Percentiles rank a stretch among this genome's conserved stretches.
Evolutionary conservation across 75 land plant species (phyloP).

Genomic region (Selaginella tamariscina): DNA sequence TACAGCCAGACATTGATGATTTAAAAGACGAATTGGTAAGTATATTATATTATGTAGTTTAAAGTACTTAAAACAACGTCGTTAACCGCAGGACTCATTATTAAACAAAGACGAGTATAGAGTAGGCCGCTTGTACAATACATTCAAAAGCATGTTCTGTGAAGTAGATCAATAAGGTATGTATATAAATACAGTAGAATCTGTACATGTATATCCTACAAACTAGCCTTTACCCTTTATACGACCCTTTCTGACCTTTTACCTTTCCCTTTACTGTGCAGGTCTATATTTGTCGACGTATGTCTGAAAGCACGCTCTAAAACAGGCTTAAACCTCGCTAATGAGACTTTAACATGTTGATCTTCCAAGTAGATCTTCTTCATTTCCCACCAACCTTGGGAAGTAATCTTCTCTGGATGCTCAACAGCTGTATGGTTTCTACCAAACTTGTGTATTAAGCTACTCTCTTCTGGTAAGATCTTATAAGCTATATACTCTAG

Average conservation of each 20-base stretch:
- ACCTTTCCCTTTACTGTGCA: no score
- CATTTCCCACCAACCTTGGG: slow-evolving; percentile 14
- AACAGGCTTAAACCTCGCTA: background rate
- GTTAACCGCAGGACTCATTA: no score
- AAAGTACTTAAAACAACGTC: no score
- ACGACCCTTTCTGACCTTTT: no score
- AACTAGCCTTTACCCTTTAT: no score
- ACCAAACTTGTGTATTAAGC: background rate
- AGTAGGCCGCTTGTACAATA: no score
- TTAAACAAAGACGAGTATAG: no score
- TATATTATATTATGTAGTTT: no score
- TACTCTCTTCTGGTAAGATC: background rate
- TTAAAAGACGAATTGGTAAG: background rate
- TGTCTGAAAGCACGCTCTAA: background rate
- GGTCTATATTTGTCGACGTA: background rate
- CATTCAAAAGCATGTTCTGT: no score
- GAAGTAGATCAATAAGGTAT: no score
- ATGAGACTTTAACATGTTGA: slow-evolving; percentile 3
- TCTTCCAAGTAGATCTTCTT: background rate
- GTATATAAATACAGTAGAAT: no score
- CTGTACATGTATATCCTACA: no score
- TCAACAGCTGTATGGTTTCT: background rate
- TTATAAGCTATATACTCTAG: slow-evolving; percentile 1
- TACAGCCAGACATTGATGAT: background rate
- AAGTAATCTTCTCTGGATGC: slow-evolving; percentile 7